Evolutionary conservation across 2,329 filamentous ascomycete species (phyloP), one percentile per base, ranked within the genome.

Genomic region (Colletotrichum agaves): DNA sequence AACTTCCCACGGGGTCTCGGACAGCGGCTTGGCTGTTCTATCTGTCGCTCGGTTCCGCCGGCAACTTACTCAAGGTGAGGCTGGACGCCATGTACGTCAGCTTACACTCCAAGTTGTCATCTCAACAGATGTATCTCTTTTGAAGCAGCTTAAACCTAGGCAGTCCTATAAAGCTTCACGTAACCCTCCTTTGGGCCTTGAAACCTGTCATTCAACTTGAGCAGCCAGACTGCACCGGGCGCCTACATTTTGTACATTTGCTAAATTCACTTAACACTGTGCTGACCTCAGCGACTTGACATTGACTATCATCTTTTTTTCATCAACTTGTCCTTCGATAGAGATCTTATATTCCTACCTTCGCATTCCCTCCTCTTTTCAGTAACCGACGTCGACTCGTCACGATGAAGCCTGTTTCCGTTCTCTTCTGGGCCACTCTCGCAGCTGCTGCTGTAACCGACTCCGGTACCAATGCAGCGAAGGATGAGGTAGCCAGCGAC

Each of bases 401-500:
- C 23, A 68, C 5, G 8, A 68, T 68, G 65, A 68, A 60, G 65
- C 46, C 46, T 5, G 31, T 55, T n/a, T 68, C 55, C 10, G n/a
- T 65, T 37, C 23, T 68, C 6, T 44, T 68, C 17, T 35, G 63
- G 41, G 65, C 65, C 12, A 55, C 31, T 47, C 39, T 65, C 15
- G 65, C 61, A 1, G 53, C 61, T 12, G 61, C 61, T 12, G 65
- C 65, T 27, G 31, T 60, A 5, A 65, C 55, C 4, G 61, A 68
- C 3, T 11, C 31, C 3, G 55, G 61, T 3, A 6, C 56, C n/a
- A 49, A 53, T 15, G 65, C 61, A 11, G 49, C 65, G 33, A 39
- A 21, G 6, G 47, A 65, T 5, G 35, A 37, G 12, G 8, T 60
- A 12, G 33, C 39, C 15, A 46, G 61, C 12, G 39, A 60, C n/a